Conservation (phyloP, 23 red algal genomes). For the Gracilariopsis chorda region DNA sequence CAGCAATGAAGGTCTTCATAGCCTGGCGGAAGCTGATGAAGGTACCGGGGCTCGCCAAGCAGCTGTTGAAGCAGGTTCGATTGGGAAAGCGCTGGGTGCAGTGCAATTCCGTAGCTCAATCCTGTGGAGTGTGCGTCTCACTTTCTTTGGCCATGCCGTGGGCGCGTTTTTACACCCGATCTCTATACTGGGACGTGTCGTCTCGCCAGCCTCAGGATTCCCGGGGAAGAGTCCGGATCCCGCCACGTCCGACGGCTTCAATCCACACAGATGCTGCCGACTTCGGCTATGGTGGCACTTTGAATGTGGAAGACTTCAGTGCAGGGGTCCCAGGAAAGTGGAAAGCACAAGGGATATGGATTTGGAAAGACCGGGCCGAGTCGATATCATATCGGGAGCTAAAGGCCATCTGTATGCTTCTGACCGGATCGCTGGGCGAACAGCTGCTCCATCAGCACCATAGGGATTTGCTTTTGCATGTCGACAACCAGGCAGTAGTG, state of each 20-base stretch:
- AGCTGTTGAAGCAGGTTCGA: neutral
- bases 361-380: neutral
- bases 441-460: neutral
- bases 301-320: neutral
- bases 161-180: neutral
- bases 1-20: neutral
- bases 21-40: neutral
- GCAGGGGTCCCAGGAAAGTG: neutral
- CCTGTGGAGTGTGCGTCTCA: neutral
- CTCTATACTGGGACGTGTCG: slow-evolving; percentile 12
- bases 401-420: neutral
- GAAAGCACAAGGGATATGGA: neutral
- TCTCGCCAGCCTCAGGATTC: neutral
- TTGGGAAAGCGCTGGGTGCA: neutral
- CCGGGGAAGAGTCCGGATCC: neutral
- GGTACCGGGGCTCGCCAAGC: neutral
- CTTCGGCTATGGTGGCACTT: neutral
- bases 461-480: neutral
- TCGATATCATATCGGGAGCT: neutral
- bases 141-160: neutral
- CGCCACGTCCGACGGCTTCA: neutral
- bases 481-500: slow-evolving; percentile 53
- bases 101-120: neutral
- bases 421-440: neutral
- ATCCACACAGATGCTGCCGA: slow-evolving; percentile 7